Evolutionary conservation across 2,329 filamentous ascomycete genomes (phyloP).

Genomic region (Microcera coccophila): DNA sequence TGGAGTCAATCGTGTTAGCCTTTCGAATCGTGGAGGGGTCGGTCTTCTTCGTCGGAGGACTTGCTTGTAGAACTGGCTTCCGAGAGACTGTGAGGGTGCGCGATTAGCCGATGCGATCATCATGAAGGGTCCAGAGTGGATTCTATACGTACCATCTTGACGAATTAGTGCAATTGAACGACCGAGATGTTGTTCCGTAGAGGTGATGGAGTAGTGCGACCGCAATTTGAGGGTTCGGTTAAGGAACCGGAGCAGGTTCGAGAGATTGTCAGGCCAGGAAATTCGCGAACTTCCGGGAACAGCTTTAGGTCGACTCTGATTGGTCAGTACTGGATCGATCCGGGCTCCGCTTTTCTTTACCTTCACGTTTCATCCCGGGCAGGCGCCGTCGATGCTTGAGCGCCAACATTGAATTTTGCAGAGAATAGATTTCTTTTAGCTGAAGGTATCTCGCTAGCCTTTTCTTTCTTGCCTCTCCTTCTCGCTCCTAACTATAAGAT

Average conservation of each 20-base stretch:
- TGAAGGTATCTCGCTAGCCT: too few relatives aligned
- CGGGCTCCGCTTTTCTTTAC: conserved; percentile 20
- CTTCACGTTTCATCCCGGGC: too few relatives aligned
- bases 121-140: background rate
- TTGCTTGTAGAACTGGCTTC: conserved; percentile 40
- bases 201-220: conserved; percentile 26
- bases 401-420: too few relatives aligned
- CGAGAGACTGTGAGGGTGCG: conserved; percentile 35
- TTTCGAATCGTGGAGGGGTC: conserved; percentile 12
- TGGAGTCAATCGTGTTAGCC: conserved; percentile 40
- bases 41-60: conserved; percentile 24
- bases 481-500: too few relatives aligned
- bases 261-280: conserved; percentile 33
- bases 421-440: too few relatives aligned
- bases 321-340: conserved; percentile 18
- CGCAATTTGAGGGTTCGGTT: conserved; percentile 25
- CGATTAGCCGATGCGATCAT: conserved; percentile 31
- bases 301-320: conserved; percentile 31
- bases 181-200: conserved; percentile 21
- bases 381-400: too few relatives aligned
- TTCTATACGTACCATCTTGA: conserved; percentile 36
- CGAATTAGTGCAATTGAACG: conserved; percentile 30
- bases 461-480: too few relatives aligned
- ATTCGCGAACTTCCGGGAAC: conserved; percentile 33
- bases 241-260: conserved; percentile 28